Conservation (phyloP, 768 basidiomycete genomes). For the Naganishia kalamii region DNA sequence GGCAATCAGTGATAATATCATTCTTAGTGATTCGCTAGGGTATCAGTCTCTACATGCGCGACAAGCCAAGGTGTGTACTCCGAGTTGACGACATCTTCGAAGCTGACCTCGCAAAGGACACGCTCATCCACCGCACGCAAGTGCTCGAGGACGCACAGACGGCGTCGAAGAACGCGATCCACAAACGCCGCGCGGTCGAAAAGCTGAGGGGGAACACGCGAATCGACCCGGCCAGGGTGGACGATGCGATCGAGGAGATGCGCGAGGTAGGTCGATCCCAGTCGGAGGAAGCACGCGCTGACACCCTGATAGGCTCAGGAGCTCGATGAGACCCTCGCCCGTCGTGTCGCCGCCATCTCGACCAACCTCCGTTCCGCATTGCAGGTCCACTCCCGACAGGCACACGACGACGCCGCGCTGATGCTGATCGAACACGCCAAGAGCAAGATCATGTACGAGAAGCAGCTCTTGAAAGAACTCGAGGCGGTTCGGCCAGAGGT, state of each 20-base stretch:
- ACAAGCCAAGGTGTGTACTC: conserved; percentile 63
- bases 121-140: conserved; percentile 76
- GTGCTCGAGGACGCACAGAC: conserved; percentile 91
- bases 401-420: conserved; percentile 83
- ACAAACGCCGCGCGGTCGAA: conserved; percentile 81
- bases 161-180: conserved; percentile 86
- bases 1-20: conserved; percentile 87
- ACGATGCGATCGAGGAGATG: conserved; percentile 46
- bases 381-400: conserved; percentile 71
- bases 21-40: conserved; percentile 88
- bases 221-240: conserved; percentile 61
- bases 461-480: conserved; percentile 76
- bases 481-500: conserved; percentile 77
- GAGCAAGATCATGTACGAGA: conserved; percentile 83
- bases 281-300: neutral
- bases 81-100: neutral
- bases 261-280: conserved; percentile 32
- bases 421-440: conserved; percentile 89
- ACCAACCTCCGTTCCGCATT: conserved; percentile 84
- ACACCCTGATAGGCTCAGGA: conserved; percentile 64
- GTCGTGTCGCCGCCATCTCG: conserved; percentile 86
- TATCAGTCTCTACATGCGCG: conserved; percentile 97
- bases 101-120: conserved; percentile 45
- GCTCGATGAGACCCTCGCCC: conserved; percentile 75
- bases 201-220: conserved; percentile 47